A percentile compares a stretch with the other conserved stretches of the same genome.
These are phyloP conservation scores for Ophiosphaerella korrae DNA, from an alignment of 2,329 filamentous ascomycete species.

Conservation along the genomic window DNA sequence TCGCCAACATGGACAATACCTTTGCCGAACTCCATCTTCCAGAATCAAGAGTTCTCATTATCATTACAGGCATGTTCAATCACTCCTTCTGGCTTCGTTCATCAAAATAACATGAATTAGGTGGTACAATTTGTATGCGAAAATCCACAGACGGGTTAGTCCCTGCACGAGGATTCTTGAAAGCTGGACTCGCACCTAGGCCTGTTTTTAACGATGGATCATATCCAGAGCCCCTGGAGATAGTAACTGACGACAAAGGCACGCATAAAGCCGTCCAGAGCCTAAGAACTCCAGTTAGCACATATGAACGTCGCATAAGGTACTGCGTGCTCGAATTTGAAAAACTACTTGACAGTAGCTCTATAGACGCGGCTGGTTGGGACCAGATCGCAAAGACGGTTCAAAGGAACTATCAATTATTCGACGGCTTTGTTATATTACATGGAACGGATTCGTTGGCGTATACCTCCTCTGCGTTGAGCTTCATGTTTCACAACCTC, in stretches of 20 bases:
- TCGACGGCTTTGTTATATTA: slow-evolving; percentile 88
- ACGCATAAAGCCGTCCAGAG: slow-evolving; percentile 64
- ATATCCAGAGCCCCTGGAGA: slow-evolving; percentile 60
- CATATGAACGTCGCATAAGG: slow-evolving; percentile 79
- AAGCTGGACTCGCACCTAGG: slow-evolving; percentile 79
- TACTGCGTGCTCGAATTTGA: slow-evolving; percentile 86
- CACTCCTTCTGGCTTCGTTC: not conserved
- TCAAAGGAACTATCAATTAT: slow-evolving; percentile 82
- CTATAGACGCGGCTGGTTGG: slow-evolving; percentile 86
- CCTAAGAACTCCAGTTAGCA: slow-evolving; percentile 78
- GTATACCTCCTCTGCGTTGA: slow-evolving; percentile 87
- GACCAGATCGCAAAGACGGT: slow-evolving; percentile 81
- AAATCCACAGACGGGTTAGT: slow-evolving; percentile 79
- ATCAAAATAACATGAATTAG: slow-evolving; percentile 31
- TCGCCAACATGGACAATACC: slow-evolving; percentile 26
- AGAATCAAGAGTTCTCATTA: slow-evolving; percentile 82
- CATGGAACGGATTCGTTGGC: slow-evolving; percentile 88
- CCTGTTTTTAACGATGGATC: slow-evolving; percentile 85
- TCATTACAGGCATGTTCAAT: slow-evolving; percentile 72
- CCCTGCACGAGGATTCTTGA: slow-evolving; percentile 74
- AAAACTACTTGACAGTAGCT: slow-evolving; percentile 84
- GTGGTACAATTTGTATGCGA: slow-evolving; percentile 88
- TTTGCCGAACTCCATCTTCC: slow-evolving; percentile 52
- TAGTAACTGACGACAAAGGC: slow-evolving; percentile 58
- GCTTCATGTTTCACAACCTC: slow-evolving; percentile 90